Evolutionary conservation across 495 filamentous ascomycete species (phyloP).

Genomic region (Gamarada debralockiae): DNA sequence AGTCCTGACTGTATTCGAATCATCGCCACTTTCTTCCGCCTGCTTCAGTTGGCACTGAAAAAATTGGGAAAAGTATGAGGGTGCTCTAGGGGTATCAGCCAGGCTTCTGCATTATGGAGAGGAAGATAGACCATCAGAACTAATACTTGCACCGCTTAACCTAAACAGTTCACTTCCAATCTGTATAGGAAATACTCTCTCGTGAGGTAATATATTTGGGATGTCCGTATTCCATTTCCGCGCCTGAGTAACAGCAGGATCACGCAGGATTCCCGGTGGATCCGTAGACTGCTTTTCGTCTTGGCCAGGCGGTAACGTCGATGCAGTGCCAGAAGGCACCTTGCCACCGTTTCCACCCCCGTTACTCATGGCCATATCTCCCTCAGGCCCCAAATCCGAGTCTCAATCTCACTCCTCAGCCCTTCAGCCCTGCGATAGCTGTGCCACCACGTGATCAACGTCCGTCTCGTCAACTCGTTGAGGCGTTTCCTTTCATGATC

Average conservation of each 20-base stretch:
- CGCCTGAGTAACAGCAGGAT: constrained; percentile 1
- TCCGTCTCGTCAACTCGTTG: too few species aligned
- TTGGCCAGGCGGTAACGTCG: neutral
- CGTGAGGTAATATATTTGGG: constrained; percentile 56
- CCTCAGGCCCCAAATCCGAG: too few species aligned
- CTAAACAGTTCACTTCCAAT: constrained; percentile 90
- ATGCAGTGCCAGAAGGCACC: neutral
- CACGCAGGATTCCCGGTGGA: constrained; percentile 9
- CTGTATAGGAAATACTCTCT: constrained; percentile 85
- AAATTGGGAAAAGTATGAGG: constrained; percentile 95
- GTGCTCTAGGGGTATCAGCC: constrained; percentile 65
- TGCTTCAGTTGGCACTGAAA: constrained; percentile 78
- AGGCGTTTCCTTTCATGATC: too few species aligned
- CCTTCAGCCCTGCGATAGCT: too few species aligned
- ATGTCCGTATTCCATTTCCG: constrained; percentile 35
- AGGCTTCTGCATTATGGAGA: neutral
- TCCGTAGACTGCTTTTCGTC: neutral
- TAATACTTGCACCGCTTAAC: constrained; percentile 90
- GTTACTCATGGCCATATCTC: too few species aligned
- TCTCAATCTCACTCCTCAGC: too few species aligned
- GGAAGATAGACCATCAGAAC: constrained; percentile 80
- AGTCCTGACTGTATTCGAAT: constrained; percentile 50
- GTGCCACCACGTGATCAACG: too few species aligned
- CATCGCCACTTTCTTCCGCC: constrained; percentile 46
- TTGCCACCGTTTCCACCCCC: too few species aligned